Evolutionary conservation across 768 basidiomycete species (phyloP), one percentile per base, ranked within the genome.

Genomic region (Naganishia onofrii): DNA sequence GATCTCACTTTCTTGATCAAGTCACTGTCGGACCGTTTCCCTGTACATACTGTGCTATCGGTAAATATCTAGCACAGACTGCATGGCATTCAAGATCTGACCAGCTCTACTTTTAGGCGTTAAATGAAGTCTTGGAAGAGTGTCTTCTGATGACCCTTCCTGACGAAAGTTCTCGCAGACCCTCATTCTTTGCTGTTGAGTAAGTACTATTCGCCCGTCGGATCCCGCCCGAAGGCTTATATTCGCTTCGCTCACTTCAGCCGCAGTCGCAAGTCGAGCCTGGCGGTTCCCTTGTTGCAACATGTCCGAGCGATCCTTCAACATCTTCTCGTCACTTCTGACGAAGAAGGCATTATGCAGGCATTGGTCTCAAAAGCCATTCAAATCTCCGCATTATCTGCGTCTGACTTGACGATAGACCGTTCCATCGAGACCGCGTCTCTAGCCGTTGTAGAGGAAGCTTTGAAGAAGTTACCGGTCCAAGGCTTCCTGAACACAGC

Each of bases 81-180:
- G 87, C 8, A 76, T 93, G 9, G 65, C 76, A 3, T 71, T 71
- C 32, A 42, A 73, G 19, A 81, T 81, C 56, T 68, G 48, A 15
- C 73, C 74, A 13, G 57, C 70, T 0, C 56, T 74, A 21, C 57
- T 58, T 58, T 31, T 38, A 63, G 60, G 60, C 60, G 2, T 44
- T 63, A 28, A 63, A 63, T 26, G 60, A 63, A 63, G 60, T 44
- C 19, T 21, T 63, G 38, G 42, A 63, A 15, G 60, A 63, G 26
- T 63, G 60, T 42, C 23, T 63, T 36, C 3, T 46, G 21, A 42
- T 63, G n/a, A 26, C 38, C 17, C 21, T 63, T 12, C 60, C 60
- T 4, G 60, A n/a, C 7, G 38, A 44, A 44, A 44, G 36, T 12
- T 26, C 60, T 12, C 36, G 13, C 5, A 63, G 60, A 42, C 60